Evolutionary conservation across 805 yeast genomes (phyloP), one percentile per base, ranked within the genome.

Genomic region (Tetrapisispora phaffii): DNA sequence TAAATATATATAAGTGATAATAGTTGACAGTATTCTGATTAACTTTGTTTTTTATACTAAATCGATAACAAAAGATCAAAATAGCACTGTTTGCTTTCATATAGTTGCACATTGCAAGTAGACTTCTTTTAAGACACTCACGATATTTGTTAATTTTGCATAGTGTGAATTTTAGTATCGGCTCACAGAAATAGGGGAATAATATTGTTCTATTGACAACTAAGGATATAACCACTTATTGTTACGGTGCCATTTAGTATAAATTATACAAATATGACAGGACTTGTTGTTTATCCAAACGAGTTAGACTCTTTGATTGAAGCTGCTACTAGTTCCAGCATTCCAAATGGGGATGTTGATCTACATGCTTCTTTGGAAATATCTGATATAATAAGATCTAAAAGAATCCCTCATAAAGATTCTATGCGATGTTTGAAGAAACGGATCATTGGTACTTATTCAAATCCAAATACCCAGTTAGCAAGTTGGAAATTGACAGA

Each of bases 281-380:
- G 41, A 8, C 5, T 17, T 21, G 17, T 34, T 16, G 17, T 28
- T n/a, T 20, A 17, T 24, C 21, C 41, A 15, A 26, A 16, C 19
- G 66, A 69, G 21, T 54, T 85, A 34, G 93, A 83, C 52, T 72
- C 69, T 40, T 76, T 81, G 53, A 78, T 89, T 33, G 76, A 74
- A 44, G 77, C 74, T 50, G 95, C 96, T 16, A 86, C 96, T 1
- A 81, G 89, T 33, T 95, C 87, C 61, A 70, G 85, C n/a, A 82
- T 89, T 39, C 97, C 97, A 5, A 79, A 82, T 57, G 97, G 97
- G 2, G 96, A 89, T 57, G 72, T 84, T 39, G 96, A 89, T 56
- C 67, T 83, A 47, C 72, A 77, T 13, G 67, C 73, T 38, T 88
- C 90, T 13, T 70, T 93, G 47, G 97, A 93, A 58, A 76, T 90